A percentile compares a stretch with the other conserved stretches of the same genome.
Conservation (phyloP, 495 filamentous ascomycete genomes). For the Penicillium cinerascens region DNA sequence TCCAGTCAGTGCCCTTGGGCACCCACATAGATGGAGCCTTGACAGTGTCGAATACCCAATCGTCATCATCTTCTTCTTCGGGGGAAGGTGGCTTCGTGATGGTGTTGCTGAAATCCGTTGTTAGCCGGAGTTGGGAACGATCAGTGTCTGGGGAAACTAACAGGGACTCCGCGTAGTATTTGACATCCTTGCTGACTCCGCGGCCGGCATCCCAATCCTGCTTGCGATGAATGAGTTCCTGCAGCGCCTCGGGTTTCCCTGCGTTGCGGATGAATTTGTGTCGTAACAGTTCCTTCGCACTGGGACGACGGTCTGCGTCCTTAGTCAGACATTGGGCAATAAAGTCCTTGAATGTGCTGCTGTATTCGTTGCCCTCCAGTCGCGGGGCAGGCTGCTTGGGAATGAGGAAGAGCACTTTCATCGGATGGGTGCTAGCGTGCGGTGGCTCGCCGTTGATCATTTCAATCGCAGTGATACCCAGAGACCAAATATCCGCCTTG, state of each 20-base stretch:
- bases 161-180: slow-evolving; percentile 88
- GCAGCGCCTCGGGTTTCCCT: slow-evolving; percentile 75
- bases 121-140: slow-evolving; percentile 6
- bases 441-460: slow-evolving; percentile 91
- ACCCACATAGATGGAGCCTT: slow-evolving; percentile 56
- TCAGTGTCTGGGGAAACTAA: slow-evolving; percentile 26
- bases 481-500: slow-evolving; percentile 96
- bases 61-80: slow-evolving; percentile 67
- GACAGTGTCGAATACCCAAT: slow-evolving; percentile 98
- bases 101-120: slow-evolving; percentile 47
- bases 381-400: slow-evolving; percentile 85
- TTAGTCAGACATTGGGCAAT: slow-evolving; percentile 85
- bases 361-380: slow-evolving; percentile 80
- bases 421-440: slow-evolving; percentile 85
- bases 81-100: slow-evolving; percentile 42
- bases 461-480: slow-evolving; percentile 95
- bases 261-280: slow-evolving; percentile 87
- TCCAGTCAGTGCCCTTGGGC: slow-evolving; percentile 36
- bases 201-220: slow-evolving; percentile 71
- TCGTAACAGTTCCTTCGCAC: slow-evolving; percentile 83
- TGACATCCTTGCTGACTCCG: slow-evolving; percentile 57
- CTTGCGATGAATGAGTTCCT: slow-evolving; percentile 83
- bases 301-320: slow-evolving; percentile 77
- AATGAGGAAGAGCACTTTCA: slow-evolving; percentile 98
- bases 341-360: slow-evolving; percentile 91